These are phyloP conservation scores for Diaporthe citrichinensis DNA, from an alignment of 2,329 filamentous ascomycete species.

Conservation along the genomic window DNA sequence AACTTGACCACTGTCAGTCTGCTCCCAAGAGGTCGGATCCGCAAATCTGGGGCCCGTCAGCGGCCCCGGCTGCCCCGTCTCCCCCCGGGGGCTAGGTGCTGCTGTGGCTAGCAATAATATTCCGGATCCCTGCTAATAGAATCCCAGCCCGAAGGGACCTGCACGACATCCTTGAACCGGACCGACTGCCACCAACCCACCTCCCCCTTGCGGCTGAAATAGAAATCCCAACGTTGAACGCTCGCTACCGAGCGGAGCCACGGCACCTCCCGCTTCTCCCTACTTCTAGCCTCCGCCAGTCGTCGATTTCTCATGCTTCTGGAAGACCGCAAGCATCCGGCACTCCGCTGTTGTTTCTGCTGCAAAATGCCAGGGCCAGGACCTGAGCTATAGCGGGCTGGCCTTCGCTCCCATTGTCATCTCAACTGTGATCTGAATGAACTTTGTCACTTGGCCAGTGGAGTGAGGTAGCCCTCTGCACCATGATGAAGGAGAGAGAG, in stretches of 20 bases:
- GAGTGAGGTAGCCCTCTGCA: not conserved
- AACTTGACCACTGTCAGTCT: not conserved
- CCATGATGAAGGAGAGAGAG: too few relatives aligned
- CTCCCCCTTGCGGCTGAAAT: slow-evolving; percentile 32
- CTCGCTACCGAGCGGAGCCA: slow-evolving; percentile 5
- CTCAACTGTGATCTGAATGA: not conserved
- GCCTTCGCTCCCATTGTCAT: not conserved
- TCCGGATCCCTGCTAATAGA: slow-evolving; percentile 4
- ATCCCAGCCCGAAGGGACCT: not conserved
- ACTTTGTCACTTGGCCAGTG: not conserved
- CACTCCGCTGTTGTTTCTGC: not conserved
- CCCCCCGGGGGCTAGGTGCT: not conserved
- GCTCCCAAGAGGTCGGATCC: not conserved
- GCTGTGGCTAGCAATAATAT: not conserved
- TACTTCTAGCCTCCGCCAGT: not conserved
- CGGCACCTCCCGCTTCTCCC: slow-evolving; percentile 9
- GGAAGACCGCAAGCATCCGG: too few relatives aligned
- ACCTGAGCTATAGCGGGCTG: not conserved
- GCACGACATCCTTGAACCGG: slow-evolving; percentile 1
- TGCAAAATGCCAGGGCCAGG: not conserved
- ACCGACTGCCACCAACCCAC: not conserved
- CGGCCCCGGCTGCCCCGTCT: slow-evolving; percentile 14
- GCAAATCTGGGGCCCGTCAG: not conserved
- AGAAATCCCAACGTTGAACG: not conserved
- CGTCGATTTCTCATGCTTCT: not conserved